Evolutionary conservation across 2,329 filamentous ascomycete species (phyloP).

Genomic region (Pestalotiopsis fici): DNA sequence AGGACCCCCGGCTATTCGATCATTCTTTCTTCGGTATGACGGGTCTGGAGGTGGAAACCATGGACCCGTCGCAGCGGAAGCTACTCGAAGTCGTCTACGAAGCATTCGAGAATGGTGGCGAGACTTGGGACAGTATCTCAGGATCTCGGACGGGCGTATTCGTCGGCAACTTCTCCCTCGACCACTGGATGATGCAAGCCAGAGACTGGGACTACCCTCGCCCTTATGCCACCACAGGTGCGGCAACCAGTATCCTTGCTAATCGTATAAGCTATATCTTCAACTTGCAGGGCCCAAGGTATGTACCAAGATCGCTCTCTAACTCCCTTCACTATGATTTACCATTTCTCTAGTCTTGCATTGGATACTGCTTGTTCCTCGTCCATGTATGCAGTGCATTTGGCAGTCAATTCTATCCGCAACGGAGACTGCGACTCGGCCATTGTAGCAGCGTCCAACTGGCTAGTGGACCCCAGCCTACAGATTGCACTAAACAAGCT

Average conservation of each 20-base stretch:
- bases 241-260: neutral
- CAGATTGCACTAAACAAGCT: conserved; percentile 13
- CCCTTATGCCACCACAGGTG: neutral
- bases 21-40: neutral
- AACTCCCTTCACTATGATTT: too few species aligned
- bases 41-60: neutral
- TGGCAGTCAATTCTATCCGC: conserved; percentile 15
- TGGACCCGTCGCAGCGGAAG: neutral
- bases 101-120: neutral
- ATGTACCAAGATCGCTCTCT: too few species aligned
- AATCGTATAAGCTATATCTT: neutral
- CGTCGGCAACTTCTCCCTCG: neutral
- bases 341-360: too few species aligned
- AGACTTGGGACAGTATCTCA: neutral
- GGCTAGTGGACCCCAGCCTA: conserved; percentile 14
- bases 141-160: neutral
- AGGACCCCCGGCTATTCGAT: neutral
- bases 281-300: neutral
- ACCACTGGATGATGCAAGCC: neutral
- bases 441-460: conserved; percentile 24
- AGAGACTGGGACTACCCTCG: neutral
- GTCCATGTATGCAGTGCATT: conserved; percentile 22
- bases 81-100: neutral
- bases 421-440: conserved; percentile 20
- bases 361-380: conserved; percentile 33